Base-by-base conservation (phyloP, 129 eudicot genomes). In the Glebionis coronaria region DNA sequence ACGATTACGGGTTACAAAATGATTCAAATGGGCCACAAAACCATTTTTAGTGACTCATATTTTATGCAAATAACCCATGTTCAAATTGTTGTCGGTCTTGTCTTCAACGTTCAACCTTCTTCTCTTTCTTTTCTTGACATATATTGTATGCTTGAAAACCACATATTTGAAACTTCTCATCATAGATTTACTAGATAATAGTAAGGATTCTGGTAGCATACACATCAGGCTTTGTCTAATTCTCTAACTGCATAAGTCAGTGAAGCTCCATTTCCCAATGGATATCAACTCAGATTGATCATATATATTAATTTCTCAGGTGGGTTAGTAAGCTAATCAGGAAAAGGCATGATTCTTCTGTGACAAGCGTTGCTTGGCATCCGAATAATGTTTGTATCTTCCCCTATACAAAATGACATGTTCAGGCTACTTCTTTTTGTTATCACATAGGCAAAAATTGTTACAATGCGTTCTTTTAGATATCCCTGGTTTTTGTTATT, bases 271-370 rank as follows among this genome's bases (percentile, higher is more conserved):
- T 71, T 58, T 63, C 18, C 68, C 57, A 47, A 62, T 63, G 20
- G 56, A 42, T 12, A 12, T 52, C 31, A 31, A 49, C 23, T 60
- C 60, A 66, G 14, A 52, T 61, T 56, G 12, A 53, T 72, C 50
- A 61, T 60, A 16, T 69, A 54, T 57, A 20, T 53, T 12, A 35
- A 44, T 79, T 68, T 59, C 59, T 47, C 96, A 93, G 98, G 98
- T 93, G 98, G 98, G 98, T 93, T 74, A 93, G 98, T 81, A 93
- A 93, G 82, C 91, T 93, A 73, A 93, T 93, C 72, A 80, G 98
- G 79, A 93, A 93, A 70, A 85, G 79, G 74, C 98, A 93, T 64
- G 88, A 93, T 69, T 93, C 98, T 29, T 93, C 98, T 60, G 98
- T 93, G 66, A 93, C 98, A 63, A 88, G 90, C 40, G 91, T 93